Evolutionary conservation across 129 eudicot species (phyloP), one percentile per base, ranked within the genome.

Genomic region (Deinandra increscens): DNA sequence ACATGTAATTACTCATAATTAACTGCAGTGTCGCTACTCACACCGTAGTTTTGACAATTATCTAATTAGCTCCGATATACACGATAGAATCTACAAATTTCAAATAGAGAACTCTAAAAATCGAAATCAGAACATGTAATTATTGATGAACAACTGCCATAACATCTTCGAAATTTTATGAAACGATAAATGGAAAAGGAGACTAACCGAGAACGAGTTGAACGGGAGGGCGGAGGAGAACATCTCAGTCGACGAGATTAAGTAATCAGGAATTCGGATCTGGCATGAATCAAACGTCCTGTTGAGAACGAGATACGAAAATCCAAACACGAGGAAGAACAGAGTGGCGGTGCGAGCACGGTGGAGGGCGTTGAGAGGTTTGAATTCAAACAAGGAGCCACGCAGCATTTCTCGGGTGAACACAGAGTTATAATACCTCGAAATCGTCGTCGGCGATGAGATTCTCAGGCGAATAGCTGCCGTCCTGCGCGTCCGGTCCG

Each of bases 121-220:
- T n/a, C n/a, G n/a, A n/a, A n/a, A n/a, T n/a, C n/a, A n/a, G n/a
- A n/a, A n/a, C n/a, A n/a, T n/a, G n/a, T n/a, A n/a, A n/a, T n/a
- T n/a, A n/a, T n/a, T n/a, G n/a, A n/a, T n/a, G n/a, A n/a, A n/a
- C 10, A 55, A 55, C 17, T 15, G 29, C 42, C 3, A 58, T 17
- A 19, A 68, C 0, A 26, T 11, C 48, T 44, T 6, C 11, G 15
- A 13, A 66, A 9, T 12, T 5, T n/a, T 2, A 15, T 6, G 19
- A 34, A 66, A 58, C 17, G 17, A 75, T 4, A 43, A n/a, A n/a
- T 59, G 7, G 15, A 38, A 23, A 59, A 38, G 3, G 37, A 60
- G 15, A 70, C 81, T 49, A 77, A 77, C 81, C 81, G 81, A 50
- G 36, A 48, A 68, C 45, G 75, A 69, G n/a, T n/a, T n/a, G n/a